A percentile compares a stretch with the other conserved stretches of the same genome.
These are phyloP conservation scores for Gossypium trilobum DNA, from an alignment of 441 rosid genomes.

Conservation along the genomic window DNA sequence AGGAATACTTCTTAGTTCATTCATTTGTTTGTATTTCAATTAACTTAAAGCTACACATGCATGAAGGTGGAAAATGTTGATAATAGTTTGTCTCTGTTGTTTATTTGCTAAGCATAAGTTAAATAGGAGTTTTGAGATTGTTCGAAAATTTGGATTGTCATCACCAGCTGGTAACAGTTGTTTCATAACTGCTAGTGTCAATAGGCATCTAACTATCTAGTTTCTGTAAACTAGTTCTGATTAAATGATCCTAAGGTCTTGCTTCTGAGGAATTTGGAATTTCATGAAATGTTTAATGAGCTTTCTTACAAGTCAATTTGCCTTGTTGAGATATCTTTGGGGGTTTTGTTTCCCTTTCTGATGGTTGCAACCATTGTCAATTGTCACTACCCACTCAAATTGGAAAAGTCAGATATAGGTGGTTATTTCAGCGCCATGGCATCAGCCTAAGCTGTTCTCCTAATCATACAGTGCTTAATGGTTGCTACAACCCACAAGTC, in stretches of 20 bases:
- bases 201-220: neutral
- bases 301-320: neutral
- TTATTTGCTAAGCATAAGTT: neutral
- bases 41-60: constrained; percentile 2
- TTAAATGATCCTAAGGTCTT: neutral
- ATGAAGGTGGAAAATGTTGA: neutral
- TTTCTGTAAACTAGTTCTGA: neutral
- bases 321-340: neutral
- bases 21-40: constrained; percentile 1
- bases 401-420: neutral
- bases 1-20: constrained; percentile 3
- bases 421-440: constrained; percentile 1
- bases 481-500: constrained; percentile 1
- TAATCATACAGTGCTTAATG: neutral
- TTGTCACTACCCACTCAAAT: neutral
- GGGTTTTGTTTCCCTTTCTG: neutral
- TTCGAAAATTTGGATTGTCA: neutral
- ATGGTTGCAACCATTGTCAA: neutral
- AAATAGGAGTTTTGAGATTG: neutral
- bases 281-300: neutral
- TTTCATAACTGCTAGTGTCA: neutral
- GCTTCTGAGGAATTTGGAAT: constrained; percentile 5
- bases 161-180: neutral
- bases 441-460: constrained; percentile 6
- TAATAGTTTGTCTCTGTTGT: constrained; percentile 4